phyloP scores from a whole-genome alignment of 805 yeast species.

The Millerozyma miso region DNA sequence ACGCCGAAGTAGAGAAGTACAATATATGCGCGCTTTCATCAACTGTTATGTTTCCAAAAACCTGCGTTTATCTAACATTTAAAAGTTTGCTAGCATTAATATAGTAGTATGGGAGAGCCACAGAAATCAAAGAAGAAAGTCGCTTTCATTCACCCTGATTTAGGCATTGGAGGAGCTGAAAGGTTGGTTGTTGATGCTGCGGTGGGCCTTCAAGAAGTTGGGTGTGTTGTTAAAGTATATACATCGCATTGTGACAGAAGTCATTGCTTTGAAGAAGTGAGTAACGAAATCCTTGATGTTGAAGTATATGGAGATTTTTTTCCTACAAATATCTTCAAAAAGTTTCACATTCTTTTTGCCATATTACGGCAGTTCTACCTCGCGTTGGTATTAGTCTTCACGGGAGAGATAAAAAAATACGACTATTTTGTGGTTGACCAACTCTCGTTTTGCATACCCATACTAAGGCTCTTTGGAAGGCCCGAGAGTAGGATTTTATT shows the following conservation, averaged over 20 bases:
- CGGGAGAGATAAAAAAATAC: conserved; percentile 45
- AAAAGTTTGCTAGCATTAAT: too few relatives aligned
- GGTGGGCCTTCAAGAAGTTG: conserved; percentile 66
- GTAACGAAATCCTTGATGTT: conserved; percentile 54
- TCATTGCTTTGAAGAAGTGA: conserved; percentile 91
- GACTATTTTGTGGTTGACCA: conserved; percentile 88
- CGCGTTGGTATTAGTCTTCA: conserved; percentile 40
- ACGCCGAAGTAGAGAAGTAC: too few relatives aligned
- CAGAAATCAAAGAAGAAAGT: conserved; percentile 35
- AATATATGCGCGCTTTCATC: too few relatives aligned
- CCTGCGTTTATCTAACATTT: too few relatives aligned
- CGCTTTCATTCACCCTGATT: conserved; percentile 91
- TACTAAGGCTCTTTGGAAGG: conserved; percentile 46
- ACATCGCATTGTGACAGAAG: conserved; percentile 86
- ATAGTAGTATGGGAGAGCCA: background rate
- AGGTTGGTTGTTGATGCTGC: conserved; percentile 96
- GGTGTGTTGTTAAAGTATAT: conserved; percentile 62
- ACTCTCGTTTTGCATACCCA: conserved; percentile 76
- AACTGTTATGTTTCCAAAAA: too few relatives aligned
- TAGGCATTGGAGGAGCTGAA: conserved; percentile 98
- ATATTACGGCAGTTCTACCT: conserved; percentile 76
- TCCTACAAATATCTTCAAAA: conserved; percentile 66
- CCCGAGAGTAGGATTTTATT: conserved; percentile 57
- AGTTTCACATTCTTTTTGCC: conserved; percentile 77
- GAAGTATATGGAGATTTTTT: conserved; percentile 77